These are phyloP conservation scores for Penicillium desertorum DNA, from an alignment of 495 filamentous ascomycete genomes.

Conservation along the genomic window DNA sequence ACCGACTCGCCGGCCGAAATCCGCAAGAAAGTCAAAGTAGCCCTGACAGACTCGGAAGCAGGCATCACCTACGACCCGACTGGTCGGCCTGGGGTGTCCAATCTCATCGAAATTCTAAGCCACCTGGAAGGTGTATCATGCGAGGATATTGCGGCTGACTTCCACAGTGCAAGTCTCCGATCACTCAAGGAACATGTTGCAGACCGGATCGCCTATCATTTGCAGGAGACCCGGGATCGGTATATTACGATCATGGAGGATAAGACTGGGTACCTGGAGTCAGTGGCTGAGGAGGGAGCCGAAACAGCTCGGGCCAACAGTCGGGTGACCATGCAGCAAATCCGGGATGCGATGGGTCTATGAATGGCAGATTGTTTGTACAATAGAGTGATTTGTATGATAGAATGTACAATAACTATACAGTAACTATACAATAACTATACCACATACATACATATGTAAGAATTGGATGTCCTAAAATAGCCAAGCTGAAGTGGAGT, in stretches of 20 bases:
- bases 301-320: conserved; percentile 63
- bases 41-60: conserved; percentile 72
- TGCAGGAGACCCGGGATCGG: conserved; percentile 60
- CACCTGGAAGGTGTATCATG: conserved; percentile 58
- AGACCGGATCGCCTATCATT: conserved; percentile 50
- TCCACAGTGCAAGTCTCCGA: conserved; percentile 51
- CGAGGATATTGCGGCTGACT: conserved; percentile 56
- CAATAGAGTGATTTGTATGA: neutral
- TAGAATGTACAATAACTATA: neutral
- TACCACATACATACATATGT: too few species aligned
- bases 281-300: conserved; percentile 60
- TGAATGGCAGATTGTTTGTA: conserved; percentile 20
- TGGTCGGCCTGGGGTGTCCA: conserved; percentile 77
- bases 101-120: conserved; percentile 74
- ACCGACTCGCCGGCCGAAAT: conserved; percentile 66
- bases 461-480: neutral
- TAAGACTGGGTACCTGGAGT: conserved; percentile 53
- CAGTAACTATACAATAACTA: too few species aligned
- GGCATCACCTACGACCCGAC: conserved; percentile 69
- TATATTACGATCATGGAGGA: conserved; percentile 55
- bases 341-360: conserved; percentile 64
- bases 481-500: conserved; percentile 14
- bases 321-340: conserved; percentile 61
- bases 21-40: conserved; percentile 61
- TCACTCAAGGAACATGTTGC: conserved; percentile 66